Evolutionary conservation across 441 rosid genomes (phyloP).

Genomic region (Croton setiger): DNA sequence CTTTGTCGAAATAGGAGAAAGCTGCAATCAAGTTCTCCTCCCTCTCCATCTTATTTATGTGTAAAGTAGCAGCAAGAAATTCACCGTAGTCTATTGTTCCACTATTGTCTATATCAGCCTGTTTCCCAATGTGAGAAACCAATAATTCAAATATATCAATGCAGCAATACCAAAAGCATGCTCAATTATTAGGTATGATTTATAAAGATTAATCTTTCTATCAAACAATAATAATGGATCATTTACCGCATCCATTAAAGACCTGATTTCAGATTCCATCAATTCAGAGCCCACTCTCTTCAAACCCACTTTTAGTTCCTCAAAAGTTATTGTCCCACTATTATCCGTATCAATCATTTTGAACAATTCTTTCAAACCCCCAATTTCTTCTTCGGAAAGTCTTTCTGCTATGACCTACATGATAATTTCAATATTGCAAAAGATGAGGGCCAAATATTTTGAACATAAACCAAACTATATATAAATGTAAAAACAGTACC

Average conservation of each 20-base stretch:
- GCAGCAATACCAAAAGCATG: not conserved
- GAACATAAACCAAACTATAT: not conserved
- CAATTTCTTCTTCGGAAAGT: constrained; percentile 90
- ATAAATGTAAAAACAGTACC: not conserved
- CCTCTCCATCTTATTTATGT: constrained; percentile 74
- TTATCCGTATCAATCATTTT: constrained; percentile 82
- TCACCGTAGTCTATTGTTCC: constrained; percentile 94
- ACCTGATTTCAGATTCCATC: constrained; percentile 77
- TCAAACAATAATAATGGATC: not conserved
- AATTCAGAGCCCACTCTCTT: constrained; percentile 71
- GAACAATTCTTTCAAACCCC: constrained; percentile 78
- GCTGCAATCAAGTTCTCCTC: constrained; percentile 81
- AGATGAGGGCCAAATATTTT: not conserved
- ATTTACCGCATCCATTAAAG: constrained; percentile 82
- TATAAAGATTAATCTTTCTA: not conserved
- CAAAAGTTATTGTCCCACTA: constrained; percentile 80
- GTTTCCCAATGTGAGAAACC: constrained; percentile 14
- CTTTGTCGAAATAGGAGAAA: constrained; percentile 79
- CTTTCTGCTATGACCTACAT: constrained; percentile 86
- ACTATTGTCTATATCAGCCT: constrained; percentile 89
- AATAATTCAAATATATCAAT: constrained; percentile 19
- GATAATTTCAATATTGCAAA: not conserved
- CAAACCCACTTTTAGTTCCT: constrained; percentile 76
- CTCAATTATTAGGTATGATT: not conserved
- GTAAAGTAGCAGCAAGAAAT: constrained; percentile 85